A percentile compares a stretch with the other conserved stretches of the same genome.
phyloP scores from a whole-genome alignment of 441 rosid genomes.

The Francoa sonchifolia region DNA sequence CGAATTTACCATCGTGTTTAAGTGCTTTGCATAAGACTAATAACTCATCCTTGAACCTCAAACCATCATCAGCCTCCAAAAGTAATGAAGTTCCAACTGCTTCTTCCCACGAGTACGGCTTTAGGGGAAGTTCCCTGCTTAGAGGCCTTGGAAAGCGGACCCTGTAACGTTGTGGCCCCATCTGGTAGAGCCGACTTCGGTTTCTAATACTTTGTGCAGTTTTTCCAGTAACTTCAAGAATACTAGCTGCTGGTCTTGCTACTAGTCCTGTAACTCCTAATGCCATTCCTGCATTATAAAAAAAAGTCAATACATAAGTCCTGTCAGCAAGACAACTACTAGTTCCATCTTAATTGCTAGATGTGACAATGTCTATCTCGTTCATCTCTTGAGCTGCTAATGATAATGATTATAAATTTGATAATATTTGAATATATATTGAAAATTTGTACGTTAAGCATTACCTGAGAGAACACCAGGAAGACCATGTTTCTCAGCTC shows the following conservation, averaged over 20 bases:
- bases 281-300: constrained; percentile 51
- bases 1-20: constrained; percentile 54
- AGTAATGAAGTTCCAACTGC: constrained; percentile 77
- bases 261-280: constrained; percentile 87
- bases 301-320: constrained; percentile 4
- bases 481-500: constrained; percentile 89
- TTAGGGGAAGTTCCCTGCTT: constrained; percentile 70
- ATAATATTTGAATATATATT: too few species aligned
- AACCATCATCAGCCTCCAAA: constrained; percentile 44
- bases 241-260: constrained; percentile 95
- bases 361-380: neutral
- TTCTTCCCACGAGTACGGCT: constrained; percentile 89
- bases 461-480: constrained; percentile 94
- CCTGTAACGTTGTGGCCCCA: constrained; percentile 46
- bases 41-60: constrained; percentile 49
- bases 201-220: constrained; percentile 94
- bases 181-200: constrained; percentile 56
- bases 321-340: neutral
- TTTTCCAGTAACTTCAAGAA: constrained; percentile 93
- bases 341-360: neutral
- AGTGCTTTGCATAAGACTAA: constrained; percentile 65
- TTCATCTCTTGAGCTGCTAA: neutral
- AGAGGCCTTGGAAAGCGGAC: constrained; percentile 77
- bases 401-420: too few species aligned
- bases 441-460: neutral